These are phyloP conservation scores for Sugiyamaella smithiae DNA, from an alignment of 805 yeast genomes.

Conservation along the genomic window DNA sequence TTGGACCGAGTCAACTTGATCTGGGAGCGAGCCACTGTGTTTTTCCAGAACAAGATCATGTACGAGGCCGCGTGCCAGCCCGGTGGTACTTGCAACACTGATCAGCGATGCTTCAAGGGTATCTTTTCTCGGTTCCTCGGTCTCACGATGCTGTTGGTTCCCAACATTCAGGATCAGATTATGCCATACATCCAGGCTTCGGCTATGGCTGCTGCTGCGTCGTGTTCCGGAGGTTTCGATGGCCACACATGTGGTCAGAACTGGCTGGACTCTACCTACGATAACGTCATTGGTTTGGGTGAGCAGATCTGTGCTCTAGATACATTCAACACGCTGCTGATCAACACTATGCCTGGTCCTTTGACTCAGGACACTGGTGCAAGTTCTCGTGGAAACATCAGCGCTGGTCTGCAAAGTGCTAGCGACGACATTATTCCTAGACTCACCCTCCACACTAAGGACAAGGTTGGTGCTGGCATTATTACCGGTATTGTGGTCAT, in stretches of 20 bases:
- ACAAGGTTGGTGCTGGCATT: constrained; percentile 27
- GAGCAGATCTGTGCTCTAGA: constrained; percentile 82
- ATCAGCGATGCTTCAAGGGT: constrained; percentile 74
- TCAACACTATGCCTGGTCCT: constrained; percentile 46
- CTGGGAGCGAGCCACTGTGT: constrained; percentile 44
- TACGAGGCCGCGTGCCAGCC: constrained; percentile 72
- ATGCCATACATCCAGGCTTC: constrained; percentile 47
- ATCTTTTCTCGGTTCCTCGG: constrained; percentile 65
- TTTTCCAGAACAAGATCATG: constrained; percentile 54
- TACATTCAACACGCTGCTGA: constrained; percentile 44
- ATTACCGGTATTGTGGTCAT: constrained; percentile 24
- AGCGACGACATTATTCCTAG: constrained; percentile 9
- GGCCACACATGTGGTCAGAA: constrained; percentile 76
- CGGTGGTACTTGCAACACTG: constrained; percentile 55
- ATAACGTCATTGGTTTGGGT: constrained; percentile 70
- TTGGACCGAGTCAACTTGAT: constrained; percentile 53
- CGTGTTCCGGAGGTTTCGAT: constrained; percentile 79
- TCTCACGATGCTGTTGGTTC: constrained; percentile 58
- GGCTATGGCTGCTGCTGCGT: constrained; percentile 67
- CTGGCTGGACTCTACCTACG: constrained; percentile 65
- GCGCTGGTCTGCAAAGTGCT: constrained; percentile 56
- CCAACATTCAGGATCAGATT: constrained; percentile 49
- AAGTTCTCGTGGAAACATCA: constrained; percentile 61
- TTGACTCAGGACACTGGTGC: constrained; percentile 64
- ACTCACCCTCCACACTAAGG: constrained; percentile 20